phyloP scores from a whole-genome alignment of 1,284 basidiomycete species.

The Kwoniella shivajii region DNA sequence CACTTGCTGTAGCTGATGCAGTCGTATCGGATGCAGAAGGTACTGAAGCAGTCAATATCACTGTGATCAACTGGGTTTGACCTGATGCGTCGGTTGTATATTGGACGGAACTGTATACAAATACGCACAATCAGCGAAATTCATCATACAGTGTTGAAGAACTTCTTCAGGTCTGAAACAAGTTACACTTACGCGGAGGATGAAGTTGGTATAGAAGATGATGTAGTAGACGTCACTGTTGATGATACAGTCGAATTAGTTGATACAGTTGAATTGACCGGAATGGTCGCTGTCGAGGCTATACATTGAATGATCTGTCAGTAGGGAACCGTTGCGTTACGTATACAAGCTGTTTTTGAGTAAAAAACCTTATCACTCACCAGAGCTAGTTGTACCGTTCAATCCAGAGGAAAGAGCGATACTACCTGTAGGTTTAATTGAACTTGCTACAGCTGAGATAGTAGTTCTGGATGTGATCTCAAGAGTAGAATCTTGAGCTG shows the following conservation, averaged over 20 bases:
- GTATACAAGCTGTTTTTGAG: background rate
- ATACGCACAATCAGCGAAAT: background rate
- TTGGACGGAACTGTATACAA: conserved; percentile 15
- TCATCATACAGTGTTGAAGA: background rate
- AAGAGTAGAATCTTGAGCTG: background rate
- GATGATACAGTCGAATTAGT: background rate
- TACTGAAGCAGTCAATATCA: conserved; percentile 23
- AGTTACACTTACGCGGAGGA: conserved; percentile 6
- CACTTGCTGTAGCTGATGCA: conserved; percentile 11
- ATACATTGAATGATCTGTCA: background rate
- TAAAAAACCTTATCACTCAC: background rate
- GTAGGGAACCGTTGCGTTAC: background rate
- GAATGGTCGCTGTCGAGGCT: background rate
- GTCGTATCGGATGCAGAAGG: conserved; percentile 16
- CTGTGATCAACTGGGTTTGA: conserved; percentile 32
- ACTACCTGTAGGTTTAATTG: background rate
- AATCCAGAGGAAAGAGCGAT: background rate
- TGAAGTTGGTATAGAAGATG: background rate
- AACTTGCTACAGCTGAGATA: background rate
- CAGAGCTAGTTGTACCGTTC: background rate
- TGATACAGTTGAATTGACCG: conserved; percentile 9
- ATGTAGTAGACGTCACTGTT: background rate
- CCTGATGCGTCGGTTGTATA: conserved; percentile 34
- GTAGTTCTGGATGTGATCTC: background rate
- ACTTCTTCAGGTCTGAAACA: background rate